A percentile compares a stretch with the other conserved stretches of the same genome.
These are phyloP conservation scores for Daldinia sp. DNA, from an alignment of 2,329 filamentous ascomycete genomes.

Conservation along the genomic window DNA sequence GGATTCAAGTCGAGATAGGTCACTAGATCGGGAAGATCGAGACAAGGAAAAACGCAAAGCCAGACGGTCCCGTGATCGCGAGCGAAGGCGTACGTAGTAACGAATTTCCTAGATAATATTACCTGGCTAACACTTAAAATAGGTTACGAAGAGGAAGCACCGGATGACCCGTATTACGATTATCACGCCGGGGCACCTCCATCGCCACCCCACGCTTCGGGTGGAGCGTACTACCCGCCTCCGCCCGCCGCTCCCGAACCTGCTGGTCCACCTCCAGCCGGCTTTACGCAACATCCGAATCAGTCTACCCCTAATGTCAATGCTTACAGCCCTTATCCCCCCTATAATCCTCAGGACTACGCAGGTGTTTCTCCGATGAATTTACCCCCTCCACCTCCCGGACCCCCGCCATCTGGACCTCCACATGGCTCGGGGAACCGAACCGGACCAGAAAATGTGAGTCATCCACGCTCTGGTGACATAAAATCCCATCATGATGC, in stretches of 20 bases:
- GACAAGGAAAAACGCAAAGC: constrained; percentile 43
- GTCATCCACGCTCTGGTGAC: constrained; percentile 48
- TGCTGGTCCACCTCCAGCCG: constrained; percentile 36
- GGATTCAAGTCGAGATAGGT: constrained; percentile 50
- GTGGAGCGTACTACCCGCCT: constrained; percentile 49
- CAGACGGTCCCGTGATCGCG: constrained; percentile 55
- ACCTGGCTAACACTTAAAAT: constrained; percentile 33
- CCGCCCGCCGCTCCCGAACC: constrained; percentile 28
- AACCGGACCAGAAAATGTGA: constrained; percentile 53
- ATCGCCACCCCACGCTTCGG: constrained; percentile 50
- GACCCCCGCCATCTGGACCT: constrained; percentile 43
- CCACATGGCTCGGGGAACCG: constrained; percentile 38
- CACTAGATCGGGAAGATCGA: constrained; percentile 45
- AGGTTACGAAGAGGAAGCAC: constrained; percentile 52
- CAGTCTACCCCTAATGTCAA: constrained; percentile 49
- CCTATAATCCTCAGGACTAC: constrained; percentile 50
- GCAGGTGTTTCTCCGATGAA: constrained; percentile 40
- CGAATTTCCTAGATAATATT: not conserved
- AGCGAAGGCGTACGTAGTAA: constrained; percentile 49
- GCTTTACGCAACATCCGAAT: constrained; percentile 50
- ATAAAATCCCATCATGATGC: constrained; percentile 45
- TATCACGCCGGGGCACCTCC: constrained; percentile 45
- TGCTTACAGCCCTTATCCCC: constrained; percentile 44
- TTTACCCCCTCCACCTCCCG: constrained; percentile 46
- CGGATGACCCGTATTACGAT: constrained; percentile 44